A percentile compares a stretch with the other conserved stretches of the same genome.
Evolutionary conservation across 169 alveolate species (phyloP).

Genomic region (Plasmodium sp.): DNA sequence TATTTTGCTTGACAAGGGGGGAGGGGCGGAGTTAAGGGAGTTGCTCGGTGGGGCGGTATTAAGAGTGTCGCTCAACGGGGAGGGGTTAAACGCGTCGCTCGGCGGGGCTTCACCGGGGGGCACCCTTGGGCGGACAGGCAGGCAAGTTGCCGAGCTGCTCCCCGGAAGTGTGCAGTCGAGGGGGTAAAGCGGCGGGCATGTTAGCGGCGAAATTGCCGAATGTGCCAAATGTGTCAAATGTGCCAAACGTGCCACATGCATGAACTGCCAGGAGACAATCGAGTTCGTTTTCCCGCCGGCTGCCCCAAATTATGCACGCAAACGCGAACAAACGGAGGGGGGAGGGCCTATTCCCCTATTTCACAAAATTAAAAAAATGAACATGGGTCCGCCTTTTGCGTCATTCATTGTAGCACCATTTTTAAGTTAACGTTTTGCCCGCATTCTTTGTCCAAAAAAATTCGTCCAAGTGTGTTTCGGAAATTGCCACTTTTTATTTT

Average conservation of each 20-base stretch:
- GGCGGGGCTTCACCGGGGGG: not conserved
- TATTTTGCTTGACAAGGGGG: not conserved
- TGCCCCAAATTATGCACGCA: not conserved
- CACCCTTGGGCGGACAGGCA: not conserved
- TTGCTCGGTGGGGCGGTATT: not conserved
- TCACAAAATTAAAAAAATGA: not conserved
- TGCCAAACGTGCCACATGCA: not conserved
- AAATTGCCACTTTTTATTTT: not conserved
- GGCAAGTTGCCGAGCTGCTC: not conserved
- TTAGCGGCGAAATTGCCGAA: not conserved
- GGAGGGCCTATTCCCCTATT: not conserved
- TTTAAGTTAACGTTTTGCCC: not conserved
- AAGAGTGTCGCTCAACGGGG: too few relatives aligned
- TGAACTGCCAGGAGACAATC: not conserved
- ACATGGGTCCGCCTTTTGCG: not conserved
- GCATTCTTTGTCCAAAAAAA: not conserved
- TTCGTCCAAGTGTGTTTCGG: not conserved
- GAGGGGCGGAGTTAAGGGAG: not conserved
- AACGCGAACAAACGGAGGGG: not conserved
- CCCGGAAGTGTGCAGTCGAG: not conserved
- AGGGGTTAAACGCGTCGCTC: not conserved
- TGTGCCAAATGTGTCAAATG: not conserved
- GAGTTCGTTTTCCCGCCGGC: not conserved
- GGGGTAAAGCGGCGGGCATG: not conserved
- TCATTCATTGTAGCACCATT: not conserved